Evolutionary conservation across 306 rosid genomes (phyloP).

Genomic region (Quercus wislizeni): DNA sequence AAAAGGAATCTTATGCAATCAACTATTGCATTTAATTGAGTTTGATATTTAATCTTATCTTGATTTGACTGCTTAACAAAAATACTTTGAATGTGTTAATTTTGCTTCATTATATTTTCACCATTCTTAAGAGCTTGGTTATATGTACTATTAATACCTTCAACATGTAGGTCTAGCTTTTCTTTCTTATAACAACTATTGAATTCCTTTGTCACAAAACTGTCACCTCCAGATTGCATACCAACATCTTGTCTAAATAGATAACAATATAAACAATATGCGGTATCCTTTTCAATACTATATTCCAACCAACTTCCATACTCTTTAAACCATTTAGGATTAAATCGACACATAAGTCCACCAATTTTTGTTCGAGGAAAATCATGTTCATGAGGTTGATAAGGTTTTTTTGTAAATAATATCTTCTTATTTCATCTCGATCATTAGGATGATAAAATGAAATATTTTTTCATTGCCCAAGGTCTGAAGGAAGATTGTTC

Average conservation of each 20-base stretch:
- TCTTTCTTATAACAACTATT: neutral
- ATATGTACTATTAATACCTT: neutral
- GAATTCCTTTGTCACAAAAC: neutral
- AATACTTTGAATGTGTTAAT: neutral
- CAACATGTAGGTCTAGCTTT: neutral
- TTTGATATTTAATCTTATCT: too few relatives aligned
- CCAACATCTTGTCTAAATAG: neutral
- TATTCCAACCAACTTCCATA: neutral
- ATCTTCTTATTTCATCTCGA: too few relatives aligned
- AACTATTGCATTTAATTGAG: too few relatives aligned
- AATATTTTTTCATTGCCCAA: too few relatives aligned
- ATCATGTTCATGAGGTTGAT: neutral
- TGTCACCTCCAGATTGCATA: neutral
- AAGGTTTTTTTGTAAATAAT: neutral
- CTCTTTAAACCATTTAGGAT: neutral
- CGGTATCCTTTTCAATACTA: neutral
- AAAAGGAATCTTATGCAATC: too few relatives aligned
- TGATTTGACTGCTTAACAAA: too few relatives aligned
- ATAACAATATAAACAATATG: neutral
- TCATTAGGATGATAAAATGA: too few relatives aligned
- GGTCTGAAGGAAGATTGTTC: too few relatives aligned
- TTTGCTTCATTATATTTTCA: constrained; percentile 1
- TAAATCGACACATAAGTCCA: neutral
- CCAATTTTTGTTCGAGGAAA: neutral
- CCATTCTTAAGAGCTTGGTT: neutral